Percentiles rank a stretch among this genome's conserved stretches.
Evolutionary conservation across 371 early-diverging fungal species (phyloP).

Genomic region (Actinomortierella wolfii): DNA sequence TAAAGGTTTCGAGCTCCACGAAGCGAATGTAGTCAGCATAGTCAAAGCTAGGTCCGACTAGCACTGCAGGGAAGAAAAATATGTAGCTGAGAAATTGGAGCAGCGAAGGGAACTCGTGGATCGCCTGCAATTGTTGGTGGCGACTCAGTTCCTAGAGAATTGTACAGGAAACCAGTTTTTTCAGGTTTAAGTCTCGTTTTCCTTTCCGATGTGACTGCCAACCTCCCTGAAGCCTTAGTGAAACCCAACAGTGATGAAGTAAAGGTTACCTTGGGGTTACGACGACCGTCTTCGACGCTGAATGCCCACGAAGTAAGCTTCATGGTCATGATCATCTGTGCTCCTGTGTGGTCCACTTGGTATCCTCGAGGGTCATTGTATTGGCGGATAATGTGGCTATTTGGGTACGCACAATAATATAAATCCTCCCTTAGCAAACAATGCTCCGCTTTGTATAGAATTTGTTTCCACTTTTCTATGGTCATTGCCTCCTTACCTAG

Average conservation of each 20-base stretch:
- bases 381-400: slow-evolving; percentile 69
- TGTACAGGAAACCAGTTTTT: not conserved
- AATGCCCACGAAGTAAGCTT: slow-evolving; percentile 89
- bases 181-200: slow-evolving; percentile 6
- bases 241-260: not conserved
- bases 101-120: slow-evolving; percentile 66
- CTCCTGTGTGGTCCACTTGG: slow-evolving; percentile 82
- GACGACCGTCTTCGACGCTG: slow-evolving; percentile 76
- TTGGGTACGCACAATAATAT: too few species aligned
- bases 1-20: slow-evolving; percentile 51
- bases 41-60: slow-evolving; percentile 89
- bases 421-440: not conserved
- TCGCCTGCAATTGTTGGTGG: slow-evolving; percentile 68
- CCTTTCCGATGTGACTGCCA: slow-evolving; percentile 1
- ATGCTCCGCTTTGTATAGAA: too few species aligned
- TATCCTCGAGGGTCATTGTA: slow-evolving; percentile 55
- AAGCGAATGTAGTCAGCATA: slow-evolving; percentile 73
- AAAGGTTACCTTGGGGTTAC: slow-evolving; percentile 40
- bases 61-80: slow-evolving; percentile 86
- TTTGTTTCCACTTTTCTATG: not conserved
- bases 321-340: slow-evolving; percentile 90
- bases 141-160: slow-evolving; percentile 49
- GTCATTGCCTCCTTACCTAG: slow-evolving; percentile 53
- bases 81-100: slow-evolving; percentile 87
- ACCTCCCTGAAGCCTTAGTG: not conserved